Base-by-base conservation (phyloP, 148 eudicot genomes). In the Tetragonia tetragonoides region DNA sequence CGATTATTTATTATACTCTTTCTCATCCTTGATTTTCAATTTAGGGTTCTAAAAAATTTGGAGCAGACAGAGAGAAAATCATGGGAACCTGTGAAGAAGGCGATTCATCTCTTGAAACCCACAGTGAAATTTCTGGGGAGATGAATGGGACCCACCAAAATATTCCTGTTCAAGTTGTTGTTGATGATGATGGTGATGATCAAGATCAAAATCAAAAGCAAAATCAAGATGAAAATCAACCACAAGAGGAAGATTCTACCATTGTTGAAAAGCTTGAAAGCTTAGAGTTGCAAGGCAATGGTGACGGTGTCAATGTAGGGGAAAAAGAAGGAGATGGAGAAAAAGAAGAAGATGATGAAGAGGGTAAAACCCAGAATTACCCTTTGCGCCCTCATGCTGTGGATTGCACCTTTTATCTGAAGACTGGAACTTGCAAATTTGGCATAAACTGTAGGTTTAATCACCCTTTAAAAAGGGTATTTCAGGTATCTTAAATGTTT, bases 341-440 rank as follows among this genome's bases (percentile, higher is more conserved):
- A 2, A 28, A 21, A 44, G 75, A 34, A 57, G n/a, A 37, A 12
- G 68, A 79, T 4, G 62, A 7, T 76, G 72, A 53, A 1, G 75
- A 67, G 28, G 80, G 41, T 56, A 73, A 66, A 57, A 40, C 18
- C 64, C 74, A 37, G 53, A 49, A 54, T 42, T 76, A 75, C 75
- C 87, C 91, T 7, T 76, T 86, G 37, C 82, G 89, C 24, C 83
- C 88, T 69, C 53, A 83, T 76, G 89, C 84, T 56, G 73, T 44
- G 51, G 91, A 92, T 67, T 92, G 97, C 79, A 28, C 87, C 0
- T 87, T 66, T 78, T 92, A 85, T 77, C 62, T 88, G 53, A 87
- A 84, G 75, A 87, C 88, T 8, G 94, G 97, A 42, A 66, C 84
- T 41, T 92, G 97, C 74, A 87, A 87, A 76, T 92, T 82, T 84